These are phyloP conservation scores for Podila minutissima DNA, from an alignment of 192 early-diverging fungal genomes.

Conservation along the genomic window DNA sequence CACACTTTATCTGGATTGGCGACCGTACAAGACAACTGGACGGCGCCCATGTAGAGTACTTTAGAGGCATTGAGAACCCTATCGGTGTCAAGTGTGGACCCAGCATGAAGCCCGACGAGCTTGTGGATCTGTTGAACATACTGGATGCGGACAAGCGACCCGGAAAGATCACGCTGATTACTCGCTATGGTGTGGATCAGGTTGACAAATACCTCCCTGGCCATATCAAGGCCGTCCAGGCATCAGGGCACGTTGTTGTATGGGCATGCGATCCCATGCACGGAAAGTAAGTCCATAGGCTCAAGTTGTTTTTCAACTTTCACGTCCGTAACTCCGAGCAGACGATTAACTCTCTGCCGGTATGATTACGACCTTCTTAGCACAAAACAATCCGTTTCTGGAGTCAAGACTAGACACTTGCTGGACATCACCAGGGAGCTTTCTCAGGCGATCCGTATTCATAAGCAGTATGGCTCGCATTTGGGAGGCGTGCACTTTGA, in stretches of 20 bases:
- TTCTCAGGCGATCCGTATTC: slow-evolving; percentile 80
- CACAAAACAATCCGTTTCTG: slow-evolving; percentile 79
- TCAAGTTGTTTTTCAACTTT: neutral
- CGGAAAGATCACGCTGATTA: slow-evolving; percentile 94
- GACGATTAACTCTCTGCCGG: neutral
- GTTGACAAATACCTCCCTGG: slow-evolving; percentile 82
- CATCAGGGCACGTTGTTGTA: slow-evolving; percentile 84
- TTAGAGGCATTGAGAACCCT: slow-evolving; percentile 93
- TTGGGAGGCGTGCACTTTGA: slow-evolving; percentile 95
- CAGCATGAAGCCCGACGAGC: slow-evolving; percentile 84
- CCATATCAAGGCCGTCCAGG: slow-evolving; percentile 88
- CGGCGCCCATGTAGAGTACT: slow-evolving; percentile 96
- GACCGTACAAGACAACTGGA: slow-evolving; percentile 95
- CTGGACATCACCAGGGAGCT: slow-evolving; percentile 90
- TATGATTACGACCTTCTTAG: slow-evolving; percentile 6
- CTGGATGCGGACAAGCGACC: slow-evolving; percentile 85
- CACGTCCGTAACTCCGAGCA: neutral
- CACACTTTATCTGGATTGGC: slow-evolving; percentile 98
- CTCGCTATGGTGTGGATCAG: slow-evolving; percentile 88
- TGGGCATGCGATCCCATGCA: slow-evolving; percentile 99
- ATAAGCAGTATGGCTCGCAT: slow-evolving; percentile 71
- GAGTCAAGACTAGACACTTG: slow-evolving; percentile 91
- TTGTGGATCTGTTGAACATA: slow-evolving; percentile 82
- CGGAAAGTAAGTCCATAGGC: slow-evolving; percentile 72
- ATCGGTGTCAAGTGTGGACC: slow-evolving; percentile 96